Conservation (phyloP, 1,284 basidiomycete genomes). For the Mycosarcoma maydis region DNA sequence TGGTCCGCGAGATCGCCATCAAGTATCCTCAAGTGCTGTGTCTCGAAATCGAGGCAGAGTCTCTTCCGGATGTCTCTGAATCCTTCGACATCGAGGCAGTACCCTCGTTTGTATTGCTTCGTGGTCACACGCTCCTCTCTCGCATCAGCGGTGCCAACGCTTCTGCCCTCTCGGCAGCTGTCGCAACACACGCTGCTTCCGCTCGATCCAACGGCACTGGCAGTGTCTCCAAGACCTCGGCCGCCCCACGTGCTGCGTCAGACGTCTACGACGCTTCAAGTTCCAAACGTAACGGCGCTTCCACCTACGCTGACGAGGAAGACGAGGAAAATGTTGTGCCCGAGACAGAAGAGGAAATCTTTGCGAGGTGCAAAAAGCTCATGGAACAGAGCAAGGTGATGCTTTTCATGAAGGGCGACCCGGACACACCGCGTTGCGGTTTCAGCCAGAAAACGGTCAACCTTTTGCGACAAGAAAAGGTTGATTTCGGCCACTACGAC, state of each 20-base stretch:
- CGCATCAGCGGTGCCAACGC: slow-evolving; percentile 86
- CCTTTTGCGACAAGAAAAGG: slow-evolving; percentile 73
- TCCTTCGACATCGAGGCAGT: slow-evolving; percentile 93
- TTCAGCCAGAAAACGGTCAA: slow-evolving; percentile 79
- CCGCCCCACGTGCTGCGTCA: slow-evolving; percentile 52
- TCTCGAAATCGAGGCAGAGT: slow-evolving; percentile 92
- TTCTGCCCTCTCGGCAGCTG: slow-evolving; percentile 74
- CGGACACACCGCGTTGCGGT: slow-evolving; percentile 77
- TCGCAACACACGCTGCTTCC: slow-evolving; percentile 70
- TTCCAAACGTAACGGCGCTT: slow-evolving; percentile 20
- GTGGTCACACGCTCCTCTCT: slow-evolving; percentile 86
- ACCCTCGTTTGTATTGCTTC: slow-evolving; percentile 83
- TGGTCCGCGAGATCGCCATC: slow-evolving; percentile 72
- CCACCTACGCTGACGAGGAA: slow-evolving; percentile 27
- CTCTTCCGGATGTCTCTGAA: slow-evolving; percentile 86
- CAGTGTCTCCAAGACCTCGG: slow-evolving; percentile 55
- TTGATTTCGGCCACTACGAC: slow-evolving; percentile 78
- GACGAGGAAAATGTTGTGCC: slow-evolving; percentile 48
- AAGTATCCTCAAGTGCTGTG: slow-evolving; percentile 78
- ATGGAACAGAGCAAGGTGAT: slow-evolving; percentile 79
- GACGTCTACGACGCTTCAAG: slow-evolving; percentile 43
- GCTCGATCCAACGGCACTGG: slow-evolving; percentile 64
- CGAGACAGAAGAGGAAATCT: slow-evolving; percentile 77
- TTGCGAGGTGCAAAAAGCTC: slow-evolving; percentile 73
- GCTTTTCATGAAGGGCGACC: slow-evolving; percentile 97